Conservation (phyloP, 2,329 filamentous ascomycete genomes). For the Sordariomycetes sp. region DNA sequence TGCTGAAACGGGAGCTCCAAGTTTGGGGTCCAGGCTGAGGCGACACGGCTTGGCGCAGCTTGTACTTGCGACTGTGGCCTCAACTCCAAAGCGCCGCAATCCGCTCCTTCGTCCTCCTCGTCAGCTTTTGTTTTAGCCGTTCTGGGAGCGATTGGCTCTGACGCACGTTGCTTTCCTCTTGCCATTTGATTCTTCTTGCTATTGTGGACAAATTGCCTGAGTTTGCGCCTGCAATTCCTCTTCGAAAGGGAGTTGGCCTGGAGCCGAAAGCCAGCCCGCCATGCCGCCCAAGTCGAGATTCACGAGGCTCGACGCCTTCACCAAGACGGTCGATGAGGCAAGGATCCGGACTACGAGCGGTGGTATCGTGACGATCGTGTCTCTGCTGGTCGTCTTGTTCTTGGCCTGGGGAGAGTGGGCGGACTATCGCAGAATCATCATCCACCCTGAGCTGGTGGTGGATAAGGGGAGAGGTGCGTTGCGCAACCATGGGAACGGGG, state of each 20-base stretch:
- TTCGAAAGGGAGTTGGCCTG: conserved; percentile 2
- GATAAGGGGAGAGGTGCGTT: conserved; percentile 90
- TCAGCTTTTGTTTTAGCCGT: conserved; percentile 1
- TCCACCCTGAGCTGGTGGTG: conserved; percentile 88
- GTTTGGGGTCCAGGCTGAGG: neutral
- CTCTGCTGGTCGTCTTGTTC: conserved; percentile 78
- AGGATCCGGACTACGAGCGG: conserved; percentile 91
- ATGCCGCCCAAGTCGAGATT: conserved; percentile 94
- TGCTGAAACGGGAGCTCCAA: neutral
- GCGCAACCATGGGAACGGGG: too few relatives aligned
- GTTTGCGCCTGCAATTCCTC: conserved; percentile 1
- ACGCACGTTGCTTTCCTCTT: neutral
- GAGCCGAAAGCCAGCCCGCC: conserved; percentile 6
- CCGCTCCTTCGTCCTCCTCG: conserved; percentile 2
- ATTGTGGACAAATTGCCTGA: neutral
- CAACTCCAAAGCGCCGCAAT: conserved; percentile 6
- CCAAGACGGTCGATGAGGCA: conserved; percentile 98
- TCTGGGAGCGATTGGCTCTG: conserved; percentile 1
- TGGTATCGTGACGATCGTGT: conserved; percentile 88
- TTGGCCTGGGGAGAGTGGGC: conserved; percentile 92
- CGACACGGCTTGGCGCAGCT: neutral
- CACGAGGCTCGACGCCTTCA: conserved; percentile 95
- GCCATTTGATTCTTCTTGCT: neutral
- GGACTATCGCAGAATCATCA: conserved; percentile 78
- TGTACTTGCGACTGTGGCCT: conserved; percentile 27